Evolutionary conservation across 2,329 filamentous ascomycete species (phyloP), one percentile per base, ranked within the genome.

Genomic region (Triangularia setosa): DNA sequence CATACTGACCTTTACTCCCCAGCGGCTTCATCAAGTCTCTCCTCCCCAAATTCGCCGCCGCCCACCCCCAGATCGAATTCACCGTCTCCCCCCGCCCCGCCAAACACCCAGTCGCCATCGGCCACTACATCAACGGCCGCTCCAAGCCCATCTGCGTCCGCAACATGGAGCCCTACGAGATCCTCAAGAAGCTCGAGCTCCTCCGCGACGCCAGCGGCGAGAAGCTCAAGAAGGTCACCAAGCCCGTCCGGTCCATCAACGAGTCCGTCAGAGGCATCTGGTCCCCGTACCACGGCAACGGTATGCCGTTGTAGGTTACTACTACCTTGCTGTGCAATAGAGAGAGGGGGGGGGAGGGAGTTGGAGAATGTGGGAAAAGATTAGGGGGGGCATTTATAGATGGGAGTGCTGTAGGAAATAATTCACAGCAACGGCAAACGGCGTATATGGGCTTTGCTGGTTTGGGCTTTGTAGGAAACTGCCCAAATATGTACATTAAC

Each of bases 41-140:
- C 52, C 89, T 97, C 64, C 83, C 89, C 58, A 80, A 83, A 69
- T 97, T 99, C 80, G 93, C 93, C 62, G 81, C 86, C 71, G 80
- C 84, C 72, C 91, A 97, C 79, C 93, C 94, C 28, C 86, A 92
- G 77, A 88, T 98, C 82, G 93, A 98, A 80, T 92, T 99, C 79
- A 87, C 87, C 73, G 87, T 99, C 65, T 96, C 93, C 44, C 95
- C 94, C 18, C 89, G 93, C 70, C 94, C 93, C n/a, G 83, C 88
- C 71, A 90, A 90, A 75, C 94, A 98, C 78, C 95, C 95, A 40
- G 87, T 97, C 67, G 87, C 99, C 72, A 87, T 90, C 72, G 95
- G 92, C 64, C 86, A 92, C 78, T 99, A 96, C 79, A 92, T 98
- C 82, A 98, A 97, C 77, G 93, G 94, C 67, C 84, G 87, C 27